Evolutionary conservation across 129 eudicot genomes (phyloP).

Genomic region (Deinandra increscens): DNA sequence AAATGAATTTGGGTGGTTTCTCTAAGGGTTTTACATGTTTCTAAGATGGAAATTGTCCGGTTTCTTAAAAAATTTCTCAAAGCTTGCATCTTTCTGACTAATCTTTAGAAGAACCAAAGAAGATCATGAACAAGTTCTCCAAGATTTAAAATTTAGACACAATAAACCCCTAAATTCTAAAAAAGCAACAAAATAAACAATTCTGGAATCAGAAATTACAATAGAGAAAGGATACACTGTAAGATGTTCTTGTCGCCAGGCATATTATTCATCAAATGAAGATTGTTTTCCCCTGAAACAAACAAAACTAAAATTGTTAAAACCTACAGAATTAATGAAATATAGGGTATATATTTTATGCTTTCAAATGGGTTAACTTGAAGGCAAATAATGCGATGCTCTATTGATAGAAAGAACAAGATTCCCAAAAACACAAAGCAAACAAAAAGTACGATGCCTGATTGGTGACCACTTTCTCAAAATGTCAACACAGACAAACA

Average conservation of each 20-base stretch:
- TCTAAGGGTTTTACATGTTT: too few species aligned
- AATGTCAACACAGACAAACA: conserved; percentile 9
- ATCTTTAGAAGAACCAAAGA: neutral
- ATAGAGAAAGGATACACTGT: conserved; percentile 51
- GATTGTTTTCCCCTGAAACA: conserved; percentile 20
- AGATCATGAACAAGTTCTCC: neutral
- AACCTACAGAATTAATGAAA: neutral
- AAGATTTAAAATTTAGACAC: neutral
- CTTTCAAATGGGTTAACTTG: conserved; percentile 11
- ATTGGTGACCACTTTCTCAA: conserved; percentile 19
- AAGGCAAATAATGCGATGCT: conserved; percentile 28
- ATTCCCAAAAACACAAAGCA: conserved; percentile 22
- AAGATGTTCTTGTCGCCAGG: conserved; percentile 60
- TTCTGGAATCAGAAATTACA: neutral
- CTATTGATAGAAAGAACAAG: conserved; percentile 32
- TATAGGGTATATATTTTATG: conserved; percentile 6
- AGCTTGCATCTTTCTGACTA: too few species aligned
- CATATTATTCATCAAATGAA: conserved; percentile 41
- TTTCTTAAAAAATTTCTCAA: too few species aligned
- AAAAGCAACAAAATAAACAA: neutral
- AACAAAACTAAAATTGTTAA: neutral
- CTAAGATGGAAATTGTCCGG: too few species aligned
- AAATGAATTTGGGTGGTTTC: too few species aligned
- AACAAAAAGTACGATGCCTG: conserved; percentile 5
- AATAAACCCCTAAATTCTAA: neutral